Evolutionary conservation across 2,329 filamentous ascomycete genomes (phyloP), one percentile per base, ranked within the genome.

Genomic region (Amylocarpus encephaloides): DNA sequence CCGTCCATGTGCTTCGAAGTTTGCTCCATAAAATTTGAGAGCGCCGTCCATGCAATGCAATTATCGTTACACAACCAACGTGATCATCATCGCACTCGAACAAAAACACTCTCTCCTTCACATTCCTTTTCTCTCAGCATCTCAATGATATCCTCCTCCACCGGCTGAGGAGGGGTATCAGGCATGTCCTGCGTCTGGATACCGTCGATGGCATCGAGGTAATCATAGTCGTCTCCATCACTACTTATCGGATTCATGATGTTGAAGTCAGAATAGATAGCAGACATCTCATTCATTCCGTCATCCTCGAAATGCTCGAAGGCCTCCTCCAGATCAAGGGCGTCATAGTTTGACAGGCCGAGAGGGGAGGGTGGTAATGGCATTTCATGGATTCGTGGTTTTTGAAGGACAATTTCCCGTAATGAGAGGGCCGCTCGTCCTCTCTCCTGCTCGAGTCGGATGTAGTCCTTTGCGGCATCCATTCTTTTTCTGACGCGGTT

Each of bases 401-500:
- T 63, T 41, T 57, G 57, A 13, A 59, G 47, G 5, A 63, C 49
- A 18, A 65, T 50, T 30, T 62, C 59, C 16, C 58, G 51, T 43
- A 66, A 50, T 9, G 56, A 56, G 43, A 64, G 33, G 16, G 40
- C 47, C 36, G 57, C 57, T 39, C 49, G 56, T 5, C 45, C 55
- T 35, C 49, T 56, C 51, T 62, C 60, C 26, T 59, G 57, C 46
- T 61, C 56, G 13, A 57, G 48, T 15, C 53, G 52, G 47, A 59
- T 58, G 18, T 59, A 56, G 30, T 60, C 53, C 45, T 57, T 63
- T 26, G 53, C 56, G 1, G 57, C 55, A 43, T 68, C 67, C 19
- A 79, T 67, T 3, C 73, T 69, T 50, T 72, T 68, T 15, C 79
- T 70, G 7, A 83, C 70, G 9, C 77, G 67, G 59, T 88, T 88